Evolutionary conservation across 345 rosid genomes (phyloP), one percentile per base, ranked within the genome.

Genomic region (Citrus inodora): DNA sequence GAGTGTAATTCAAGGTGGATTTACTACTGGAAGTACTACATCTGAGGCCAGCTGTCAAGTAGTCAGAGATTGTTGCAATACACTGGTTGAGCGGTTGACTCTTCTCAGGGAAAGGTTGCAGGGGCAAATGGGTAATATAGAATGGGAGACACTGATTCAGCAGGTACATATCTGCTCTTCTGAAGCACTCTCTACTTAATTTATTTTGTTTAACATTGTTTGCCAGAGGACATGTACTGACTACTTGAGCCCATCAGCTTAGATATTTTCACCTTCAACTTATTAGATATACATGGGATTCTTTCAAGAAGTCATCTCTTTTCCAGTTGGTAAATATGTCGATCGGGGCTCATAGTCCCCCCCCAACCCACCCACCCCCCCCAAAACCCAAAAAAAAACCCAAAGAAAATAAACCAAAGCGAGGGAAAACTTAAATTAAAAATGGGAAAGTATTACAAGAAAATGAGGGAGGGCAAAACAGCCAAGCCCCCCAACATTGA

Each of bases 21-120:
- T 82, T 73, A 95, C 98, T 27, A 42, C 91, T 9, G 93, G 99
- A 33, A 25, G 99, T 84, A 92, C 98, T 0, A 93, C 94, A 13
- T 95, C 99, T 2, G 99, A 95, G 80, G 81, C 93, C 25, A 86
- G 92, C 66, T 95, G 97, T 83, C 92, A 91, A 88, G 97, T 97
- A 0, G 88, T 88, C 70, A 86, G 91, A 84, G 82, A 87, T 70
- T 92, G 94, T 77, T 94, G 98, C 82, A 80, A 86, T 78, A 74
- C 77, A 78, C 82, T 96, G 85, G 91, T 92, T 6, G 93, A 89
- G 77, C 89, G 98, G 71, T 80, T 95, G 73, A 73, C 42, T 22
- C 87, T 88, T 82, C 67, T 87, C 27, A 82, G 85, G 73, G 86
- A 91, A 70, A 83, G 78, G 42, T 82, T 93, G 85, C 79, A 79